Evolutionary conservation across 306 rosid species (phyloP).

Genomic region (Cicer cuneatum): DNA sequence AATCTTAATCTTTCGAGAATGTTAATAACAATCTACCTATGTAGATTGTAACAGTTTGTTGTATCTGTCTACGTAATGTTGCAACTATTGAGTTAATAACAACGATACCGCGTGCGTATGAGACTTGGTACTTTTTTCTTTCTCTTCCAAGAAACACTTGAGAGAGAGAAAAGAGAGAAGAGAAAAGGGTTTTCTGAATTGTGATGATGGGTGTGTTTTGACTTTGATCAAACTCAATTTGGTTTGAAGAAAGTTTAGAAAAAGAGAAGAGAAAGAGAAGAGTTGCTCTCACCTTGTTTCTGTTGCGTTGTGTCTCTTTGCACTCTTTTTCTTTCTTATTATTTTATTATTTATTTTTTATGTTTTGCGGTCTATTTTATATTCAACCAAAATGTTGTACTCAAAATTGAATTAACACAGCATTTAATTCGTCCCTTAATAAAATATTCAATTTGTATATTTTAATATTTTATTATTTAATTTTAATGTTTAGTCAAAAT

Average conservation of each 20-base stretch:
- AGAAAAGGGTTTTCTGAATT: conserved; percentile 3
- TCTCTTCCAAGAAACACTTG: conserved; percentile 27
- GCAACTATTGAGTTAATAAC: conserved; percentile 18
- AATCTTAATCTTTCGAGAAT: neutral
- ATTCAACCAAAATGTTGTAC: too few relatives aligned
- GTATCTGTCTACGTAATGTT: conserved; percentile 32
- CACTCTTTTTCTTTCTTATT: conserved; percentile 24
- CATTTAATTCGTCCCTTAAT: too few relatives aligned
- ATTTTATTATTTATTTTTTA: too few relatives aligned
- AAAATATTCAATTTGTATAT: too few relatives aligned
- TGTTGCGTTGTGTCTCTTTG: conserved; percentile 9
- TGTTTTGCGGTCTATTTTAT: too few relatives aligned
- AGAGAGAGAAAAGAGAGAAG: conserved; percentile 1
- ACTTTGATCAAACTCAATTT: conserved; percentile 46
- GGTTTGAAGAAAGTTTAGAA: conserved; percentile 19
- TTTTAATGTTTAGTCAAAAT: too few relatives aligned
- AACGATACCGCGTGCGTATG: conserved; percentile 44
- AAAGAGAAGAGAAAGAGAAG: conserved; percentile 10
- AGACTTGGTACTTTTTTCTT: conserved; percentile 24
- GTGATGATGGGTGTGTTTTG: conserved; percentile 46
- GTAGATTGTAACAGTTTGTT: neutral
- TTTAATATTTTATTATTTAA: too few relatives aligned
- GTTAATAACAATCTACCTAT: conserved; percentile 33
- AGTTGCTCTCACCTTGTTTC: neutral
- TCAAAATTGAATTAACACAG: too few relatives aligned